These are phyloP conservation scores for Skeletonema costatum DNA, from an alignment of 108 stramenopile genomes.

Conservation along the genomic window DNA sequence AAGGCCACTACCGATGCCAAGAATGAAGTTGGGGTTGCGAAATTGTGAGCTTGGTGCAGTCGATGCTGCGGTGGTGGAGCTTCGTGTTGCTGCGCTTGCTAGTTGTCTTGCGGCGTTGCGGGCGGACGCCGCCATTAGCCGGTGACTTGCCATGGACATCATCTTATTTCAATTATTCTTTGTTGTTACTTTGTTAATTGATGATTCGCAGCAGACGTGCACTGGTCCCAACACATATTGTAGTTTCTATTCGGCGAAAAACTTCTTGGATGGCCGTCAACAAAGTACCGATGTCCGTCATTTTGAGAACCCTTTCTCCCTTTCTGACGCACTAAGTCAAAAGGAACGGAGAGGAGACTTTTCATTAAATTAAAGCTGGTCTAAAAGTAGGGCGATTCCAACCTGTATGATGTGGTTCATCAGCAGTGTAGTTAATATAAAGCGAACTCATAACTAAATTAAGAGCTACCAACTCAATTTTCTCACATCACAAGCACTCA, in stretches of 20 bases:
- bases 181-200: neutral
- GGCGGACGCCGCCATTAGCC: neutral
- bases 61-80: neutral
- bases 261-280: no score
- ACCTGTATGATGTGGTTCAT: no score
- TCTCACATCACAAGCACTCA: neutral
- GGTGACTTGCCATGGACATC: neutral
- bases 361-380: no score
- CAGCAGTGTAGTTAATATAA: no score
- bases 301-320: no score
- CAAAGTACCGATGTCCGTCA: no score
- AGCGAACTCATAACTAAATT: no score
- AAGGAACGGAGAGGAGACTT: no score
- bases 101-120: neutral
- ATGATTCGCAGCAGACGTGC: neutral
- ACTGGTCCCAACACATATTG: neutral
- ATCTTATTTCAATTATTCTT: neutral
- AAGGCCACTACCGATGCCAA: neutral
- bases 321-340: no score
- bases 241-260: no score
- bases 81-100: neutral
- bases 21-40: neutral
- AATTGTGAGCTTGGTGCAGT: neutral
- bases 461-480: neutral
- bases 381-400: no score